phyloP scores from a whole-genome alignment of 495 filamentous ascomycete species.

The Xylaria bambusicola region DNA sequence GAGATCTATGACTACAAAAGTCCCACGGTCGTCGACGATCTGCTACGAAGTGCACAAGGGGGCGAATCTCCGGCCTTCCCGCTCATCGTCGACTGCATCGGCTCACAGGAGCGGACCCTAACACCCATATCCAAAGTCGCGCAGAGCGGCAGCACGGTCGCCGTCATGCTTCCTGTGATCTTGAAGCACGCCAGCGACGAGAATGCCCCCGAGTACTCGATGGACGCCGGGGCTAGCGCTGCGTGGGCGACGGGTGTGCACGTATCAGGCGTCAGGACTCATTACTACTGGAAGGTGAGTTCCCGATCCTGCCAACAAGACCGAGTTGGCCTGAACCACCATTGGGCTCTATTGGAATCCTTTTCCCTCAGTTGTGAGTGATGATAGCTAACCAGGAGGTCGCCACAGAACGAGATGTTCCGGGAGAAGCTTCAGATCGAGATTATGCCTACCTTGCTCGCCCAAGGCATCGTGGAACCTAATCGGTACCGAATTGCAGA shows the following conservation, averaged over 20 bases:
- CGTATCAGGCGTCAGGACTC: slow-evolving; percentile 51
- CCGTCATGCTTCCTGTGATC: slow-evolving; percentile 56
- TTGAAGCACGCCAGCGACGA: slow-evolving; percentile 42
- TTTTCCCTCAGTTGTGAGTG: background rate
- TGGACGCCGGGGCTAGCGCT: slow-evolving; percentile 40
- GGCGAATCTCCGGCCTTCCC: slow-evolving; percentile 32
- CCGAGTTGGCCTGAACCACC: no score
- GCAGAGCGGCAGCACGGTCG: slow-evolving; percentile 45
- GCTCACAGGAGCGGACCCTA: slow-evolving; percentile 43
- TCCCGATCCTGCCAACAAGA: no score
- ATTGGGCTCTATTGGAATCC: background rate
- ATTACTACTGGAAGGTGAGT: slow-evolving; percentile 49
- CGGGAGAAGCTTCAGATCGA: slow-evolving; percentile 46
- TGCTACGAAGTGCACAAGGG: slow-evolving; percentile 26
- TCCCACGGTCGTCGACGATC: slow-evolving; percentile 37
- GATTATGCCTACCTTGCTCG: slow-evolving; percentile 53
- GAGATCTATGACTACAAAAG: slow-evolving; percentile 50
- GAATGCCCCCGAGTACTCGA: slow-evolving; percentile 43
- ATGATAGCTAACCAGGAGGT: background rate
- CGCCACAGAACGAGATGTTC: slow-evolving; percentile 50
- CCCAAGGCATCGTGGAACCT: slow-evolving; percentile 45
- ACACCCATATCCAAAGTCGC: slow-evolving; percentile 46
- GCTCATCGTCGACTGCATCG: slow-evolving; percentile 57
- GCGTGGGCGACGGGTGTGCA: slow-evolving; percentile 51
- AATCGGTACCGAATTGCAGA: slow-evolving; percentile 51